These are phyloP conservation scores for Styphnolobium japonicum DNA, from an alignment of 306 rosid species.

Conservation along the genomic window DNA sequence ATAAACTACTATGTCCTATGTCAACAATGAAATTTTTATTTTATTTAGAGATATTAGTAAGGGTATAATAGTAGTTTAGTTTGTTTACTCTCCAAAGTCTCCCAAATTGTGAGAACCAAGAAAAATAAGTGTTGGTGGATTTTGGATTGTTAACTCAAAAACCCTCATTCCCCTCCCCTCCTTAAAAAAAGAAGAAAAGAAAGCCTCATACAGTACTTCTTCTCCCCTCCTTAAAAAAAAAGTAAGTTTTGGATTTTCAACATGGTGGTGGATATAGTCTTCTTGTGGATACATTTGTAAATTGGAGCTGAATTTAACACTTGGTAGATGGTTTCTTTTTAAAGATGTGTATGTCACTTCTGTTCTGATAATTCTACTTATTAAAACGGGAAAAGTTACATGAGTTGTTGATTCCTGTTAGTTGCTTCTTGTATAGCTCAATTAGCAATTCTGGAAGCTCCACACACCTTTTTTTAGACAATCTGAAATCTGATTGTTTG, in stretches of 20 bases:
- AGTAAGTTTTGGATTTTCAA: neutral
- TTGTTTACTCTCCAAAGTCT: too few species aligned
- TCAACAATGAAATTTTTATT: neutral
- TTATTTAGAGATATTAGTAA: too few species aligned
- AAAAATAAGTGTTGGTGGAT: too few species aligned
- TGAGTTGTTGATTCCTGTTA: neutral
- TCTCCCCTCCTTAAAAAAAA: too few species aligned
- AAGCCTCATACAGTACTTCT: too few species aligned
- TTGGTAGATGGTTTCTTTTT: neutral
- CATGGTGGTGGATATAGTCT: neutral
- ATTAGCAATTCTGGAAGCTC: neutral
- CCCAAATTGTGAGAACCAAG: too few species aligned
- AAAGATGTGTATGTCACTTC: neutral
- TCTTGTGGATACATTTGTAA: neutral
- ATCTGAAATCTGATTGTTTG: neutral
- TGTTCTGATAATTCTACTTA: neutral
- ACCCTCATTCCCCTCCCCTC: too few species aligned
- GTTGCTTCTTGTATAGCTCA: neutral
- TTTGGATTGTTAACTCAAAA: too few species aligned
- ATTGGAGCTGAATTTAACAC: neutral
- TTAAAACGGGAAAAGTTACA: neutral
- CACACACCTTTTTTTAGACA: neutral
- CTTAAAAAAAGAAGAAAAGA: too few species aligned
- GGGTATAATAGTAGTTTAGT: too few species aligned
- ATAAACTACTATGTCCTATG: neutral